Percentiles rank a stretch among this genome's conserved stretches.
These are phyloP conservation scores for Trichosporon asahii DNA, from an alignment of 1,284 basidiomycete genomes.

Conservation along the genomic window DNA sequence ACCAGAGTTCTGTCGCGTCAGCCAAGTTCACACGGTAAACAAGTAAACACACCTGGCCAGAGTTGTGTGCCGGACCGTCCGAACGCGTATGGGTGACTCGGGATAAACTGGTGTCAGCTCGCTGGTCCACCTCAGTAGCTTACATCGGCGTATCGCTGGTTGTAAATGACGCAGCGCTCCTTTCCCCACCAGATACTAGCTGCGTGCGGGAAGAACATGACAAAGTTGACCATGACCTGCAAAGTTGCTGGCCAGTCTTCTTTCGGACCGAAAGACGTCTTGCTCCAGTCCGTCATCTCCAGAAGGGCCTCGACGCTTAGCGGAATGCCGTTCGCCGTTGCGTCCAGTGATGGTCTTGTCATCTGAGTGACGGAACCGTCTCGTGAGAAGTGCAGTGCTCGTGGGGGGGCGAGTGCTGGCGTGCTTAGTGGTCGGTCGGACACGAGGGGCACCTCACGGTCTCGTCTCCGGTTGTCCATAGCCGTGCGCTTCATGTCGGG, in stretches of 20 bases:
- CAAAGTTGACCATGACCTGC: conserved; percentile 30
- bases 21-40: neutral
- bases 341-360: neutral
- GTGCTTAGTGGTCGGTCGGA: neutral
- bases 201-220: conserved; percentile 43
- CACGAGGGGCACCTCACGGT: neutral
- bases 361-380: conserved; percentile 5
- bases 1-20: conserved; percentile 39
- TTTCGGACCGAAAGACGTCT: conserved; percentile 41
- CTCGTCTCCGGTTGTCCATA: neutral
- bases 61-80: conserved; percentile 42
- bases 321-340: conserved; percentile 16
- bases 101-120: conserved; percentile 12
- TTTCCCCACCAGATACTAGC: conserved; percentile 49
- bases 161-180: conserved; percentile 48
- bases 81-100: conserved; percentile 46
- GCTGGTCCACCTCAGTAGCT: neutral
- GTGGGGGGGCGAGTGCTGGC: neutral
- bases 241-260: conserved; percentile 42
- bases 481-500: neutral
- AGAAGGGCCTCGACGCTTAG: conserved; percentile 36
- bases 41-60: conserved; percentile 38
- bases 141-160: conserved; percentile 41
- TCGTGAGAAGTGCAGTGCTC: conserved; percentile 13
- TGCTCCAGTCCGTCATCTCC: conserved; percentile 42